Base-by-base conservation (phyloP, 495 filamentous ascomycete genomes). In the Trypethelium eluteriae region DNA sequence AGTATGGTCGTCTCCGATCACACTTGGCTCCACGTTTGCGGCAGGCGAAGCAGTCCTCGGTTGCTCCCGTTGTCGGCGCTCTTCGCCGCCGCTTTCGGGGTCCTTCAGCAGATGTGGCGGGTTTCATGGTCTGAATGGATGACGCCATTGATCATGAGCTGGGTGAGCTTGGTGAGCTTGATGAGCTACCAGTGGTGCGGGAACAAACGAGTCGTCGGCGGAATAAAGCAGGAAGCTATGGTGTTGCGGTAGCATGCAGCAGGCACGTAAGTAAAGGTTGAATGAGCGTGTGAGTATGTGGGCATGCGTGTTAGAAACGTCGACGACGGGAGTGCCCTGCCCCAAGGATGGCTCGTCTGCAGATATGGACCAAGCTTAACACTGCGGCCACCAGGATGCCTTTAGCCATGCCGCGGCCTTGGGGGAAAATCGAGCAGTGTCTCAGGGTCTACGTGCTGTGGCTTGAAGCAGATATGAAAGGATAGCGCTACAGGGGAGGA, bases 41-140 rank as follows among this genome's bases (percentile, higher is more conserved):
- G 79, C 94, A 98, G 39, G 93, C 88, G 73, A 96, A 96, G 83
- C 94, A 98, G 76, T 98, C 94, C 77, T 96, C 92, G 39, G 90
- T 84, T 49, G 94, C 94, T 69, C 93, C 93, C 38, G 88, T 93
- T 57, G 90, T 88, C 35, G 92, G 89, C 2, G 93, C 91, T 80
- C 93, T 83, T 81, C 92, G 87, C 71, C 93, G 85, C 66, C 93
- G 86, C 79, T 96, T 97, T 69, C 90, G 84, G 47, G 84, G 82
- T 46, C 53, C 53, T 36, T 59, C 53, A 10, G 53, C 14, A 7
- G 53, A 59, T 5, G 53, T 36, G 3, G 53, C 18, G 53, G 53
- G 0, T 36, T 59, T 59, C 25, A 59, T 36, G 53, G 53, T 59
- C 18, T 59, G 53, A 35, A 32, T 59, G 34, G 53, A 59, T 59